Percentiles rank a stretch among this genome's conserved stretches.
These are phyloP conservation scores for Elasticomyces elasticus DNA, from an alignment of 495 filamentous ascomycete species.

Conservation along the genomic window DNA sequence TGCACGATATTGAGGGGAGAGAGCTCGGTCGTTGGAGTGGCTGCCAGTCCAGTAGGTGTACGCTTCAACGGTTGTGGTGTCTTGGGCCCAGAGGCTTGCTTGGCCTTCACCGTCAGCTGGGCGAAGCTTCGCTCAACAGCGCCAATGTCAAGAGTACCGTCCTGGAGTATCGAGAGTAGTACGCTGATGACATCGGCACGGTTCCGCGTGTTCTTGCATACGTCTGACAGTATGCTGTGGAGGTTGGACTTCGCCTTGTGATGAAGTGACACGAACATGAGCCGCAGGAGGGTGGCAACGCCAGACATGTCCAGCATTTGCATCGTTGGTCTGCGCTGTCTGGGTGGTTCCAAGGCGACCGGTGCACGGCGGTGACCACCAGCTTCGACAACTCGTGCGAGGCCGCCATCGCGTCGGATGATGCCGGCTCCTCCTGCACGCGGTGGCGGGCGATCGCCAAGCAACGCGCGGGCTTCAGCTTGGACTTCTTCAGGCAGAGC, in stretches of 20 bases:
- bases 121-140: slow-evolving; percentile 93
- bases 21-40: slow-evolving; percentile 53
- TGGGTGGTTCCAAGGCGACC: background rate
- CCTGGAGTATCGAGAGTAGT: slow-evolving; percentile 88
- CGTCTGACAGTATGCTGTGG: slow-evolving; percentile 73
- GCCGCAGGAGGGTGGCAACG: slow-evolving; percentile 80
- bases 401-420: background rate
- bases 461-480: slow-evolving; percentile 69
- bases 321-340: slow-evolving; percentile 63
- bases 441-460: slow-evolving; percentile 39
- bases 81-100: slow-evolving; percentile 64
- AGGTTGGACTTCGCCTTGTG: slow-evolving; percentile 70
- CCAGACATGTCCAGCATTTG: slow-evolving; percentile 97
- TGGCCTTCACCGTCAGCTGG: slow-evolving; percentile 82
- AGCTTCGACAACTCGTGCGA: background rate
- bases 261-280: slow-evolving; percentile 94
- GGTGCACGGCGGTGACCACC: background rate
- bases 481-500: slow-evolving; percentile 77
- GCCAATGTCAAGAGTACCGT: slow-evolving; percentile 83
- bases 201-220: slow-evolving; percentile 90
- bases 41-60: slow-evolving; percentile 46
- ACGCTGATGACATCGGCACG: slow-evolving; percentile 89
- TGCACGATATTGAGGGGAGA: slow-evolving; percentile 92
- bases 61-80: slow-evolving; percentile 71
- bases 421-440: background rate